phyloP scores from a whole-genome alignment of 164 flowering plant genomes.

The Buxus sempervirens region DNA sequence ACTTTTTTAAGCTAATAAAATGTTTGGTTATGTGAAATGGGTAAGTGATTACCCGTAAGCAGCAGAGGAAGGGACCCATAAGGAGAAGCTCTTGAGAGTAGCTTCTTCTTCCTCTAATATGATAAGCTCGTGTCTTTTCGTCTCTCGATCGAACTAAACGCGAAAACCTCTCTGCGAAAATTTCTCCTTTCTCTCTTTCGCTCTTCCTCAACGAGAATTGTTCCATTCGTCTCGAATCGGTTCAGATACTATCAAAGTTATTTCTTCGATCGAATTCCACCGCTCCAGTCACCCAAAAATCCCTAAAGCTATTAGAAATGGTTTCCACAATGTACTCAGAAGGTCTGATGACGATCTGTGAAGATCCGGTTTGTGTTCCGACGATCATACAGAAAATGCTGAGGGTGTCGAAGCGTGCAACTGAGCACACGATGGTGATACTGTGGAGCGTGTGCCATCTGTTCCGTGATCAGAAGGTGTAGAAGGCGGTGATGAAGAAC shows the following conservation, averaged over 20 bases:
- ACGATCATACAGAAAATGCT: conserved; percentile 49
- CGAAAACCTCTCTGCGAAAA: too few relatives aligned
- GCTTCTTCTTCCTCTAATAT: too few relatives aligned
- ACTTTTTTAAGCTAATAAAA: too few relatives aligned
- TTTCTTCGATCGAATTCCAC: conserved; percentile 22
- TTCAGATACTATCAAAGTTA: conserved; percentile 27
- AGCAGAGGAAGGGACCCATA: too few relatives aligned
- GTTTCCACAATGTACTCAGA: too few relatives aligned
- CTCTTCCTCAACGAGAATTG: too few relatives aligned
- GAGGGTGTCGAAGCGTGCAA: conserved; percentile 64
- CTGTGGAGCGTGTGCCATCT: conserved; percentile 78
- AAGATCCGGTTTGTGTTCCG: conserved; percentile 35
- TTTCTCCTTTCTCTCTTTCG: too few relatives aligned
- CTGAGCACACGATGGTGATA: conserved; percentile 72
- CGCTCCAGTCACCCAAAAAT: conserved; percentile 36
- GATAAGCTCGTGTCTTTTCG: too few relatives aligned
- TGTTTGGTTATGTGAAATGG: too few relatives aligned
- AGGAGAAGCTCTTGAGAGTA: too few relatives aligned
- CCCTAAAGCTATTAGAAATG: conserved; percentile 54
- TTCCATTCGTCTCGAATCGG: conserved; percentile 44
- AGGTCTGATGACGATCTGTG: conserved; percentile 59
- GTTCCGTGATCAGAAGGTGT: conserved; percentile 50
- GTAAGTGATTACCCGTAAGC: too few relatives aligned
- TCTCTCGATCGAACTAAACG: too few relatives aligned
- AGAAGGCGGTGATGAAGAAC: conserved; percentile 46